A percentile compares a stretch with the other conserved stretches of the same genome.
Conservation (phyloP, 176 grass and related monocot genomes). For the Elaeis guineensis region DNA sequence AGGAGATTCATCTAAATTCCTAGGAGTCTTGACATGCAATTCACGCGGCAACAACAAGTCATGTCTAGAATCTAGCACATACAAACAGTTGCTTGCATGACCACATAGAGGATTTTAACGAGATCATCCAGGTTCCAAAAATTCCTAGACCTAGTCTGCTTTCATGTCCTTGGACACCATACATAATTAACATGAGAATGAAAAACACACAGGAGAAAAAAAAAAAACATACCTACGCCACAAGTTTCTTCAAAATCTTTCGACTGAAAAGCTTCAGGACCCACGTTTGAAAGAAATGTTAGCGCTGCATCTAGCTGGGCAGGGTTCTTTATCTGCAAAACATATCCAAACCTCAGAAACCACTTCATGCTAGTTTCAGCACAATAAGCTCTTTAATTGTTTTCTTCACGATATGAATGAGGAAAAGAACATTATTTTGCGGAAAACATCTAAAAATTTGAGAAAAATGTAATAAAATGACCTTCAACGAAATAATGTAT, state of each 20-base stretch:
- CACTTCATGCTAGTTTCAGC: background rate
- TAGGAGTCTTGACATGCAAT: too few species aligned
- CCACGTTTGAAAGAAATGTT: constrained; percentile 56
- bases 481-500: constrained; percentile 19
- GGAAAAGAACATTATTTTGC: too few species aligned
- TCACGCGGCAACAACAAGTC: too few species aligned
- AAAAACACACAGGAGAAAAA: background rate
- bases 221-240: constrained; percentile 63
- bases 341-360: constrained; percentile 10
- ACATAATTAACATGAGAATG: background rate
- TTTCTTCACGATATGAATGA: too few species aligned
- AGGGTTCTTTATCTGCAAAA: constrained; percentile 73
- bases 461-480: background rate
- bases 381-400: too few species aligned
- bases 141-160: too few species aligned
- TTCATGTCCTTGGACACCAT: too few species aligned
- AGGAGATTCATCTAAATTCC: too few species aligned
- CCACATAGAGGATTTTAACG: too few species aligned
- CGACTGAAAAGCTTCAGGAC: constrained; percentile 55
- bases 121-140: too few species aligned
- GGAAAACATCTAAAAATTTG: background rate
- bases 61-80: too few species aligned
- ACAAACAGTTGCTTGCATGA: too few species aligned
- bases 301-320: constrained; percentile 82
- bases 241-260: constrained; percentile 80